A percentile compares a stretch with the other conserved stretches of the same genome.
Evolutionary conservation across 257 asterid genomes (phyloP).

Genomic region (Fraxinus quadrangulata): DNA sequence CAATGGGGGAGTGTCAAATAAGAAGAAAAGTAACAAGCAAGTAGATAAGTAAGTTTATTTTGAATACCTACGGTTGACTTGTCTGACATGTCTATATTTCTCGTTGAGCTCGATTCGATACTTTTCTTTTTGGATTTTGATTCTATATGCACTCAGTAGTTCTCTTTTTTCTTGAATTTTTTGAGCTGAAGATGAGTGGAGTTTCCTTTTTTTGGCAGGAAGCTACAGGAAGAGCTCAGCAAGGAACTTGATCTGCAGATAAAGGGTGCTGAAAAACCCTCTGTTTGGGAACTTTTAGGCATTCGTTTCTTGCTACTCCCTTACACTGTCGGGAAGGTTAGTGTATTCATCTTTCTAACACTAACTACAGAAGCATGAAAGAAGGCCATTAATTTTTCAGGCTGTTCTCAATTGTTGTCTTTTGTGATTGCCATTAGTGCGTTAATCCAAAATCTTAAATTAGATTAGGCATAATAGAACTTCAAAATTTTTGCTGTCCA

Average conservation of each 20-base stretch:
- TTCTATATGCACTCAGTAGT: neutral
- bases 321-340: conserved; percentile 76
- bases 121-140: neutral
- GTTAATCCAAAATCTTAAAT: neutral
- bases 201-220: conserved; percentile 43
- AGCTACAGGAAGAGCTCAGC: conserved; percentile 78
- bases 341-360: conserved; percentile 14
- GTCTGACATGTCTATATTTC: conserved; percentile 15
- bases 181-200: conserved; percentile 22
- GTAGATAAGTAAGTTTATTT: conserved; percentile 63
- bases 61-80: conserved; percentile 16
- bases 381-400: conserved; percentile 13
- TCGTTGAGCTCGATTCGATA: neutral
- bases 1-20: conserved; percentile 77
- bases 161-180: conserved; percentile 19
- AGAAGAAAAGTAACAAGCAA: conserved; percentile 79
- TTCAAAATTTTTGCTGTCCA: conserved; percentile 22
- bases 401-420: conserved; percentile 5
- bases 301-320: conserved; percentile 85
- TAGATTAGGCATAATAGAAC: conserved; percentile 2
- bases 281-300: conserved; percentile 81
- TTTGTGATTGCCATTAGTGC: conserved; percentile 13
- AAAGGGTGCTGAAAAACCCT: conserved; percentile 93
- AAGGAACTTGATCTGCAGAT: conserved; percentile 91
- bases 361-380: neutral